phyloP scores from a whole-genome alignment of 2,329 filamentous ascomycete species.

The Lecanosticta acicola region DNA sequence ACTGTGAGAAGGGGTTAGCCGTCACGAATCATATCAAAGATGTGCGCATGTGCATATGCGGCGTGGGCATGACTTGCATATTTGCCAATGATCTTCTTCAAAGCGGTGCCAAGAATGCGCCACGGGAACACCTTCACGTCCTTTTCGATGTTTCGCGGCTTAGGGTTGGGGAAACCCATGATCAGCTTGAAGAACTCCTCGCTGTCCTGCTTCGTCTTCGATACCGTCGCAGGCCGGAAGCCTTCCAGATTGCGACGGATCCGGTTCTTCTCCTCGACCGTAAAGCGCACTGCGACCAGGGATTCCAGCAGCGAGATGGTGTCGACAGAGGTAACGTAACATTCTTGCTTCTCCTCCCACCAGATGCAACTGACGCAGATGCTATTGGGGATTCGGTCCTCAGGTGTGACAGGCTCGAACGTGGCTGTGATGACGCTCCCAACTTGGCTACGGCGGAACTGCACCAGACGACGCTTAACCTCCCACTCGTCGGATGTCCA shows the following conservation, averaged over 20 bases:
- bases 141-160: slow-evolving; percentile 97
- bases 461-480: slow-evolving; percentile 74
- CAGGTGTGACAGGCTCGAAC: slow-evolving; percentile 72
- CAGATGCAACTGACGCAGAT: slow-evolving; percentile 97
- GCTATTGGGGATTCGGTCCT: slow-evolving; percentile 74
- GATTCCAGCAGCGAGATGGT: slow-evolving; percentile 93
- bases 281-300: slow-evolving; percentile 79
- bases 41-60: slow-evolving; percentile 23
- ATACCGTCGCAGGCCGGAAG: slow-evolving; percentile 86
- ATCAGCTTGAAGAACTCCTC: slow-evolving; percentile 99
- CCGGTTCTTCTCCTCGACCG: slow-evolving; percentile 96
- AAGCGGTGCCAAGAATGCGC: slow-evolving; percentile 77
- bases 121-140: slow-evolving; percentile 98
- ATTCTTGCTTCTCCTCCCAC: slow-evolving; percentile 88
- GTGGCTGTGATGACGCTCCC: slow-evolving; percentile 75
- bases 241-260: slow-evolving; percentile 94
- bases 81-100: slow-evolving; percentile 99
- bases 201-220: slow-evolving; percentile 84
- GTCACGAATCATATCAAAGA: slow-evolving; percentile 13
- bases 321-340: slow-evolving; percentile 92
- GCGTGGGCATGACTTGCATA: slow-evolving; percentile 56
- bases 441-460: slow-evolving; percentile 76
- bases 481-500: slow-evolving; percentile 81
- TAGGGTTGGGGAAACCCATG: slow-evolving; percentile 93
- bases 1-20: slow-evolving; percentile 43